Base-by-base conservation (phyloP, 1,284 basidiomycete species). In the Irpex sp. region DNA sequence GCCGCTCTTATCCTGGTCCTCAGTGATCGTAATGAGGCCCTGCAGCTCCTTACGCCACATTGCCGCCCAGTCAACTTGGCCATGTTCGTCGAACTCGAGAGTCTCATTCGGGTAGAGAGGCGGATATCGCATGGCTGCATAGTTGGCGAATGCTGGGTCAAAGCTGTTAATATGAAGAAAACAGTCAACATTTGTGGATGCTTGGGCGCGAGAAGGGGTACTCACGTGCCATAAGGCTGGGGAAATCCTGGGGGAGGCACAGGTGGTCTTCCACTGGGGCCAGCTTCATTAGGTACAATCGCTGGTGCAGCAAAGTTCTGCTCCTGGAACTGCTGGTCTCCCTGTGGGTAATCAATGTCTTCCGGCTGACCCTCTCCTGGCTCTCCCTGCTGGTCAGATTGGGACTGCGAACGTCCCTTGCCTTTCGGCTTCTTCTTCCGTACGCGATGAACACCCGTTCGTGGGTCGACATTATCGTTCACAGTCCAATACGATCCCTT, bases 401-500 rank as follows among this genome's bases (percentile, higher is more conserved):
- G 79, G 37, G 62, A 26, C 21, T 52, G 58, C 26, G 52, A 57
- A 9, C 54, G 54, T 19, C 49, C 49, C 79, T 81, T 49, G 78
- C 80, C 77, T 73, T 90, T 89, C 38, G 81, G 80, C 71, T 91
- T 91, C 81, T 92, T 93, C 78, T 92, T 93, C 66, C 91, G 85
- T 54, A 93, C 83, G 31, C 91, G 86, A 71, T 93, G 91, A 21
- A 93, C 91, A 57, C 91, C 92, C 2, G 91, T 92, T 36, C 91
- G 88, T 38, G 91, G 91, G 70, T 93, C 91, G 52, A 93, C 89
- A 67, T 90, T 89, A 68, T 93, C 91, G 71, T 93, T 93, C 64
- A 93, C 92, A 0, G 89, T 92, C 91, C 91, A 93, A 70, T 93
- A 93, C 0, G 91, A 93, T 26, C 91, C 91, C 72, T 93, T 93